Evolutionary conservation across 2,329 filamentous ascomycete genomes (phyloP).

Genomic region (Gnomoniopsis smithogilvyi): DNA sequence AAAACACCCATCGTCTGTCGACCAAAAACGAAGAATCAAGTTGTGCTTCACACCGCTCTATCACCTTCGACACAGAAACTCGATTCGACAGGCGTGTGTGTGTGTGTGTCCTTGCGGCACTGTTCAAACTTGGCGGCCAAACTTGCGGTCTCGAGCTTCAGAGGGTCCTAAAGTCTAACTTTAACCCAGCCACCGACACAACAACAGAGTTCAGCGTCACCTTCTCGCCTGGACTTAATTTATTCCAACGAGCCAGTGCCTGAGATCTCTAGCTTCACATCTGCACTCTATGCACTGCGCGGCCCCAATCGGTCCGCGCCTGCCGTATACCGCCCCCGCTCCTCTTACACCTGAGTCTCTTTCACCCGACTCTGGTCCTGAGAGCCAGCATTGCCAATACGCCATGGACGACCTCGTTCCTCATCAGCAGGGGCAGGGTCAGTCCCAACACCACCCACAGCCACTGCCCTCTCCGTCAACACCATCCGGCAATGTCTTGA

Average conservation of each 20-base stretch:
- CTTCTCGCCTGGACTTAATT: not conserved
- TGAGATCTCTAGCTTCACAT: not conserved
- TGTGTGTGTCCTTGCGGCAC: too few relatives aligned
- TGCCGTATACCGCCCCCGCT: not conserved
- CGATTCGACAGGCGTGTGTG: too few relatives aligned
- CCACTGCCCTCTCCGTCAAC: constrained; percentile 44
- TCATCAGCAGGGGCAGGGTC: constrained; percentile 10
- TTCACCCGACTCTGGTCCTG: constrained; percentile 10
- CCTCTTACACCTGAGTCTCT: constrained; percentile 6
- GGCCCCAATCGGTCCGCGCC: constrained; percentile 2
- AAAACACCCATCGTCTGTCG: too few relatives aligned
- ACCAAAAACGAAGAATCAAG: too few relatives aligned
- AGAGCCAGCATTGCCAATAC: not conserved
- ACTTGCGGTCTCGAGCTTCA: not conserved
- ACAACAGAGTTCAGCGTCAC: not conserved
- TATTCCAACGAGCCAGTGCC: not conserved
- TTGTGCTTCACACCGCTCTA: too few relatives aligned
- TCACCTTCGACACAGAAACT: too few relatives aligned
- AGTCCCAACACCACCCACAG: constrained; percentile 15
- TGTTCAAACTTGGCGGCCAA: not conserved
- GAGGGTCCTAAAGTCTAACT: not conserved
- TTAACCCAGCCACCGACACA: not conserved
- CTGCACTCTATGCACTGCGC: constrained; percentile 6
- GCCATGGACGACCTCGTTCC: not conserved
- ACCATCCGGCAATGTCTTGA: constrained; percentile 10